Base-by-base conservation (phyloP, 2,329 filamentous ascomycete genomes). In the Colletotrichum sp. region DNA sequence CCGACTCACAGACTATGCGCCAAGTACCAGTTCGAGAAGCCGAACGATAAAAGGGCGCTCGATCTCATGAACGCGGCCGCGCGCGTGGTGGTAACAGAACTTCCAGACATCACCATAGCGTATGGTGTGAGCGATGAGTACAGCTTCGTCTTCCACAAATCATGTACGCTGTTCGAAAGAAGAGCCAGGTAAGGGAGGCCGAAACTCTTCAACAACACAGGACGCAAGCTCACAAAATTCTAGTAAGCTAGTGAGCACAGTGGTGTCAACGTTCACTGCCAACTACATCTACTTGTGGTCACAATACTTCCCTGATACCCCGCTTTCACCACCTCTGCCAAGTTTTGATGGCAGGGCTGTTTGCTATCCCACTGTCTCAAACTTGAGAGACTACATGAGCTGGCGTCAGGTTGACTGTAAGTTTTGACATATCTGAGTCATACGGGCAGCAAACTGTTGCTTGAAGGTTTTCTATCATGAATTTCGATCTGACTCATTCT, bases 91-190 rank as follows among this genome's bases (percentile, higher is more conserved):
- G 92, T 98, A 86, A 91, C 91, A 78, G 95, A 98, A 67, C 86
- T 99, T 28, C 93, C 95, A 6, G 96, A 99, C 81, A 92, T 98
- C 78, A 92, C 93, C 8, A 91, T 99, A 77, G 96, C 94, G 0
- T 99, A 99, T 80, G 97, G 97, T 2, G 93, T 98, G 79, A 98
- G 96, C 84, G 97, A 99, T 82, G 97, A 99, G 84, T 99, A 94
- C 84, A 97, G 95, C 84, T 98, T 98, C 80, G 93, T 98, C 55
- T 95, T 98, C 78, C 95, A 98, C 83, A 96, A 96, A 82, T 91
- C 91, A 39, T 95, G 93, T 80, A 90, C 90, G 60, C 88, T 99
- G 8, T 99, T 99, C 81, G 96, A 99, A 81, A 91, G 97, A 74
- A 91, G 97, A 78, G 91, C 92, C 68, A 95, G 94, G 92, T 96